These are phyloP conservation scores for Begonia peltatifolia DNA, from an alignment of 306 rosid species.

Conservation along the genomic window DNA sequence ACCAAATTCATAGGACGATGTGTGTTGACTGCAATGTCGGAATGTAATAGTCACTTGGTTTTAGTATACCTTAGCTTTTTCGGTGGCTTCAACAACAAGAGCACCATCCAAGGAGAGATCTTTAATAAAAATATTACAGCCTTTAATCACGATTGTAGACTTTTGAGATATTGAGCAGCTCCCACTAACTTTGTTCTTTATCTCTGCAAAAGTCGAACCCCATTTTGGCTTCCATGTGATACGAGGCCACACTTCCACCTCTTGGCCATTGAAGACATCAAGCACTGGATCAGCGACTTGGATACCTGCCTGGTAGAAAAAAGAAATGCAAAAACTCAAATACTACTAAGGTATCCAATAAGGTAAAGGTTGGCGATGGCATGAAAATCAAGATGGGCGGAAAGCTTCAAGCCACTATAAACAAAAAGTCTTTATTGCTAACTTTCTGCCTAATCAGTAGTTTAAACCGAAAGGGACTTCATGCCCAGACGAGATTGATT, in stretches of 20 bases:
- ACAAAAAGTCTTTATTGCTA: too few relatives aligned
- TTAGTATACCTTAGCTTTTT: conserved; percentile 54
- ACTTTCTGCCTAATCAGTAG: too few relatives aligned
- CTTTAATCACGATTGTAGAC: conserved; percentile 71
- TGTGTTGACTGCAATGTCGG: too few relatives aligned
- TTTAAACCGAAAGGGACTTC: too few relatives aligned
- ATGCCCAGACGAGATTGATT: too few relatives aligned
- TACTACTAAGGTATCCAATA: too few relatives aligned
- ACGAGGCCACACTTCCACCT: conserved; percentile 86
- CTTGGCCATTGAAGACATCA: conserved; percentile 68
- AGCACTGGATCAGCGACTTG: conserved; percentile 60
- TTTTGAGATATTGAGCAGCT: conserved; percentile 57
- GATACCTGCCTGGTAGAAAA: conserved; percentile 56
- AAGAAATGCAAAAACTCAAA: neutral
- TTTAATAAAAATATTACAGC: conserved; percentile 39
- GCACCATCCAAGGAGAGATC: conserved; percentile 79
- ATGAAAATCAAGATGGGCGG: too few relatives aligned
- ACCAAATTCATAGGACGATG: too few relatives aligned
- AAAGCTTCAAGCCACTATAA: too few relatives aligned
- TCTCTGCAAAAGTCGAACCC: conserved; percentile 52
- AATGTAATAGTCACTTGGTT: neutral
- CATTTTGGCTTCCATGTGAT: conserved; percentile 90
- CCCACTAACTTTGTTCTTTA: conserved; percentile 62
- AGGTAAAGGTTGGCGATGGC: too few relatives aligned
- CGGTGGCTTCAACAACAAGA: conserved; percentile 45